A percentile compares a stretch with the other conserved stretches of the same genome.
phyloP scores from a whole-genome alignment of 2,329 filamentous ascomycete genomes.

The Endoconidiophora laricicola region DNA sequence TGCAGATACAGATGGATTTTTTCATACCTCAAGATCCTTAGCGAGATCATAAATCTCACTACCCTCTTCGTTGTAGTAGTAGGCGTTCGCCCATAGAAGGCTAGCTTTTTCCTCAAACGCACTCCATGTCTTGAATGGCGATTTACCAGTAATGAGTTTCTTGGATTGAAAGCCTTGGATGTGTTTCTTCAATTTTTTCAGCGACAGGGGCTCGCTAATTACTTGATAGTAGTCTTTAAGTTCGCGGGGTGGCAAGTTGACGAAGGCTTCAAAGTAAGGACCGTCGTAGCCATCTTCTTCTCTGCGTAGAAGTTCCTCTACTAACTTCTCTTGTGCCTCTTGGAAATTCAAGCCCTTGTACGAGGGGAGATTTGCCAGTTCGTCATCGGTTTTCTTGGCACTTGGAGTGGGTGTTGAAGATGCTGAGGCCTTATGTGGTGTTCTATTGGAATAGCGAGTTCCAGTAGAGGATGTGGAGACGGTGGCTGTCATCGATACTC shows the following conservation, averaged over 20 bases:
- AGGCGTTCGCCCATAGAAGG: constrained; percentile 75
- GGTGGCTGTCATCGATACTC: constrained; percentile 1
- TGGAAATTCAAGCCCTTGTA: constrained; percentile 66
- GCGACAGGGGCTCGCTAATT: constrained; percentile 64
- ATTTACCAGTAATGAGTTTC: constrained; percentile 42
- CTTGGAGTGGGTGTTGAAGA: constrained; percentile 5
- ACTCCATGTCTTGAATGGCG: constrained; percentile 67
- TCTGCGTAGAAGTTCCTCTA: constrained; percentile 56
- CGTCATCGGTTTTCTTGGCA: constrained; percentile 20
- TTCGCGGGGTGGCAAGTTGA: constrained; percentile 57
- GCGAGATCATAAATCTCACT: constrained; percentile 70
- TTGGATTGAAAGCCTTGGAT: constrained; percentile 58
- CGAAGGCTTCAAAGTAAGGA: constrained; percentile 54
- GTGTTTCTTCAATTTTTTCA: constrained; percentile 61
- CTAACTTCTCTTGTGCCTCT: constrained; percentile 70
- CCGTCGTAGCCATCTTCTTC: constrained; percentile 53
- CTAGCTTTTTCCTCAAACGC: constrained; percentile 65
- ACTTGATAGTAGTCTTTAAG: constrained; percentile 76
- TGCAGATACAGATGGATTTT: background rate
- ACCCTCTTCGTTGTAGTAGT: constrained; percentile 79
- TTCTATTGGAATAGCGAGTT: constrained; percentile 9
- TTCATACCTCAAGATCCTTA: constrained; percentile 50
- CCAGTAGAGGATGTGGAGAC: background rate
- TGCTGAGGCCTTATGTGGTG: constrained; percentile 4
- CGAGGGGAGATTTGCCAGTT: constrained; percentile 26